A percentile compares a stretch with the other conserved stretches of the same genome.
phyloP scores from a whole-genome alignment of 1,284 basidiomycete genomes.

The Puccinia triticina region DNA sequence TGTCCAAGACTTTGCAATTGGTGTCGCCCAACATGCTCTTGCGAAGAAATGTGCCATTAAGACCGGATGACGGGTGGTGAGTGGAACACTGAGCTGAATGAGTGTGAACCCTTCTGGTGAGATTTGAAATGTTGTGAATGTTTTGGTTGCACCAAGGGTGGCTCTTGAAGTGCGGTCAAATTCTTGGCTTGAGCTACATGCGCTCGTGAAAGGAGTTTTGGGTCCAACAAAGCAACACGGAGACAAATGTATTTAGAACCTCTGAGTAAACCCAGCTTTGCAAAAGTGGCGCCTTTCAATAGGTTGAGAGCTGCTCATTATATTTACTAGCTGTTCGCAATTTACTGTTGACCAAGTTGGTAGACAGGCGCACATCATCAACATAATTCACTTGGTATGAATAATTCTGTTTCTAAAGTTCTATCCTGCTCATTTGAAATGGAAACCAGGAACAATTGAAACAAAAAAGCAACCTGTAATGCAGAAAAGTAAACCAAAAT shows the following conservation, averaged over 20 bases:
- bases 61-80: not conserved
- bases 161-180: not conserved
- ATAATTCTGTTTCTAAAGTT: no score
- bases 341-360: not conserved
- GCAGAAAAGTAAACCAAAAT: no score
- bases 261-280: conserved; percentile 37
- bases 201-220: not conserved
- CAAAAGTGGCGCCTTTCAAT: conserved; percentile 37
- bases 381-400: no score
- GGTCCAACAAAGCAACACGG: not conserved
- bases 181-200: not conserved
- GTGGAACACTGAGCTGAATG: not conserved
- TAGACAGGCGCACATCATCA: not conserved
- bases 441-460: no score
- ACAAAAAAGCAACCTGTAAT: no score
- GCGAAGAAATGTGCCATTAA: conserved; percentile 22
- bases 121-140: not conserved
- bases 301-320: not conserved
- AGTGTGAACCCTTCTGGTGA: not conserved
- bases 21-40: conserved; percentile 35
- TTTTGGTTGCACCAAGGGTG: not conserved
- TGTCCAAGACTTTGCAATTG: no score
- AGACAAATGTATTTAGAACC: conserved; percentile 35
- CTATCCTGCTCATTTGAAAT: no score
- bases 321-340: conserved; percentile 1